Evolutionary conservation across 257 asterid genomes (phyloP).

Genomic region (Petrea volubilis): DNA sequence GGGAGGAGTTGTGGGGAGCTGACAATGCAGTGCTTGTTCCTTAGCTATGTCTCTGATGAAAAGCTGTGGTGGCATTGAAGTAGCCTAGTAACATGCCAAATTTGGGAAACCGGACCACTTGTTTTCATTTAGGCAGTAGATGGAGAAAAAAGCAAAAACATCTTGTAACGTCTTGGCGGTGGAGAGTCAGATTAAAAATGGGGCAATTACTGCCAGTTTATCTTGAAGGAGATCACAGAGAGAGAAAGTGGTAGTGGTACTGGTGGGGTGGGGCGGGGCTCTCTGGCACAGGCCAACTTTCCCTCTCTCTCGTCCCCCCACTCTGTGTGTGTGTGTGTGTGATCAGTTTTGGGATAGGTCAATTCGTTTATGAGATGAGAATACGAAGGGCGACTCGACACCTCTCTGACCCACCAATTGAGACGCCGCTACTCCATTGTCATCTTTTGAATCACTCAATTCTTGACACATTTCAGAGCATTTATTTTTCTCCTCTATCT

Average conservation of each 20-base stretch:
- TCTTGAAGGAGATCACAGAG: conserved; percentile 15
- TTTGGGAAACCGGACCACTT: conserved; percentile 38
- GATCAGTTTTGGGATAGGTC: not conserved
- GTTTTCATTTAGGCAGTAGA: conserved; percentile 18
- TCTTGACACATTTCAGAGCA: not conserved
- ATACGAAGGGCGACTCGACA: not conserved
- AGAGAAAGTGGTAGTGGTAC: not conserved
- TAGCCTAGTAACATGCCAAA: conserved; percentile 17
- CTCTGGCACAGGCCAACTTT: not conserved
- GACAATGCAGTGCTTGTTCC: conserved; percentile 6
- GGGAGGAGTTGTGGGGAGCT: not conserved
- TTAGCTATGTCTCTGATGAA: conserved; percentile 10
- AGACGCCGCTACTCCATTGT: not conserved
- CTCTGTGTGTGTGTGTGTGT: too few relatives aligned
- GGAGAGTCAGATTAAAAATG: conserved; percentile 27
- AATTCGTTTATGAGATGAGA: not conserved
- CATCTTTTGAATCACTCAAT: not conserved
- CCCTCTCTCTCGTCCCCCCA: too few relatives aligned
- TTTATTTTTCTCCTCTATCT: not conserved
- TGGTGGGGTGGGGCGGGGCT: not conserved
- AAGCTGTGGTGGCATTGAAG: conserved; percentile 7
- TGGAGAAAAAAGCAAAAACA: conserved; percentile 22
- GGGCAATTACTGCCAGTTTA: conserved; percentile 41
- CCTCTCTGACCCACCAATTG: not conserved
- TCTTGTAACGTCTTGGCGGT: conserved; percentile 19